phyloP scores from a whole-genome alignment of 2,329 filamentous ascomycete genomes.

The Diaporthe sp. region DNA sequence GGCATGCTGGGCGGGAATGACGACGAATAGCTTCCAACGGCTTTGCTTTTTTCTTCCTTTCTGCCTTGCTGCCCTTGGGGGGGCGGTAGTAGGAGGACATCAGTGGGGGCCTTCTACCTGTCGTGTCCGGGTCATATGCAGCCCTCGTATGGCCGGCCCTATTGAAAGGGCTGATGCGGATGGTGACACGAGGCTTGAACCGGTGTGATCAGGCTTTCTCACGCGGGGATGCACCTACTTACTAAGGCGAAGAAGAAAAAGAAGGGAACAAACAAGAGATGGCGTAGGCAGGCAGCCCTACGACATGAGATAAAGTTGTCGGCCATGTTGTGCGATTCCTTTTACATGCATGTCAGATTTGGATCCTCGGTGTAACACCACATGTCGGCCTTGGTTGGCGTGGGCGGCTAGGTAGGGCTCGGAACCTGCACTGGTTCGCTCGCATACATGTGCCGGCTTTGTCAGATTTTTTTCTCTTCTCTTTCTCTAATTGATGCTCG shows the following conservation, averaged over 20 bases:
- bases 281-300: conserved; percentile 33
- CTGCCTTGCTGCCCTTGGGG: neutral
- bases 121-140: conserved; percentile 8
- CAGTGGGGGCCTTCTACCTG: neutral
- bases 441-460: conserved; percentile 20
- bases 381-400: conserved; percentile 3
- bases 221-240: neutral
- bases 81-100: too few relatives aligned
- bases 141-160: conserved; percentile 8
- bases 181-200: conserved; percentile 18
- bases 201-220: conserved; percentile 15
- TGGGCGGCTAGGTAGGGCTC: conserved; percentile 15
- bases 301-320: conserved; percentile 25
- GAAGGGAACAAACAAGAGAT: neutral
- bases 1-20: conserved; percentile 17
- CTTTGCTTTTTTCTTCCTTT: neutral
- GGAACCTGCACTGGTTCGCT: conserved; percentile 28
- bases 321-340: conserved; percentile 21
- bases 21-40: conserved; percentile 5
- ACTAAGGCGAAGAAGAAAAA: neutral
- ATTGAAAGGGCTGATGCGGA: conserved; percentile 13
- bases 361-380: conserved; percentile 31
- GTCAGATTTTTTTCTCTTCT: neutral
- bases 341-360: conserved; percentile 35
- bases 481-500: conserved; percentile 4